Percentiles rank a stretch among this genome's conserved stretches.
Evolutionary conservation across 2,329 filamentous ascomycete genomes (phyloP).

Genomic region (Colletotrichum sp.): DNA sequence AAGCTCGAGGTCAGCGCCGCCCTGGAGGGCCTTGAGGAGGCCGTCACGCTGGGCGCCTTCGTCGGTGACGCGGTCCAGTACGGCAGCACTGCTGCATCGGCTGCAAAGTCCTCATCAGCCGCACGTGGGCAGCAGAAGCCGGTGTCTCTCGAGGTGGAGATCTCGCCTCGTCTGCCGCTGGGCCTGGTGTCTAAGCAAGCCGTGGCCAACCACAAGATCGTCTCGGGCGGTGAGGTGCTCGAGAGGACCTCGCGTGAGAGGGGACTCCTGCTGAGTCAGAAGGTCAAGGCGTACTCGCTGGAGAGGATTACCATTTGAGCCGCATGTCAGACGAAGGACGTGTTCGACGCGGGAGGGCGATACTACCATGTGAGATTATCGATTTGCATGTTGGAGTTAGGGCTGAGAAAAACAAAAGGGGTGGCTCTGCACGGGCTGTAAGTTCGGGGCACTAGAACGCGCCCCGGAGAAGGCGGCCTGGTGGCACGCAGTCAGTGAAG

Average conservation of each 20-base stretch:
- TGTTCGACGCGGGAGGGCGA: not conserved
- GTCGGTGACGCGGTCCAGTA: slow-evolving; percentile 72
- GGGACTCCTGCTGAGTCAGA: slow-evolving; percentile 78
- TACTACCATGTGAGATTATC: slow-evolving; percentile 7
- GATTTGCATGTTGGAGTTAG: not conserved
- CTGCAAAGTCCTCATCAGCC: slow-evolving; percentile 12
- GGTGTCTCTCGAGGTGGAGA: slow-evolving; percentile 48
- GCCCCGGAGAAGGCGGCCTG: not conserved
- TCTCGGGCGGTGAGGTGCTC: slow-evolving; percentile 72
- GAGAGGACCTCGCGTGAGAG: slow-evolving; percentile 75
- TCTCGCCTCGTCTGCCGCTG: slow-evolving; percentile 67
- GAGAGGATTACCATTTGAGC: slow-evolving; percentile 74
- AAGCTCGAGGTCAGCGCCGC: slow-evolving; percentile 74
- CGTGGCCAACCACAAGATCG: slow-evolving; percentile 62
- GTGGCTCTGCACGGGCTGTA: not conserved
- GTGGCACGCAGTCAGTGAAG: not conserved
- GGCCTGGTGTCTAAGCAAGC: slow-evolving; percentile 68
- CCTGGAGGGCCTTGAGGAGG: slow-evolving; percentile 75
- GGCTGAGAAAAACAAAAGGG: slow-evolving; percentile 3
- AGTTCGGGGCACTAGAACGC: not conserved
- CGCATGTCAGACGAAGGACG: slow-evolving; percentile 9
- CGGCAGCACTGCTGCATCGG: slow-evolving; percentile 43
- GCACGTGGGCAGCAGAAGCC: slow-evolving; percentile 39
- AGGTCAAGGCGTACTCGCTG: slow-evolving; percentile 81
- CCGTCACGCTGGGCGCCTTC: slow-evolving; percentile 66